phyloP scores from a whole-genome alignment of 1,139 yeast species.

The Pichia sp. region DNA sequence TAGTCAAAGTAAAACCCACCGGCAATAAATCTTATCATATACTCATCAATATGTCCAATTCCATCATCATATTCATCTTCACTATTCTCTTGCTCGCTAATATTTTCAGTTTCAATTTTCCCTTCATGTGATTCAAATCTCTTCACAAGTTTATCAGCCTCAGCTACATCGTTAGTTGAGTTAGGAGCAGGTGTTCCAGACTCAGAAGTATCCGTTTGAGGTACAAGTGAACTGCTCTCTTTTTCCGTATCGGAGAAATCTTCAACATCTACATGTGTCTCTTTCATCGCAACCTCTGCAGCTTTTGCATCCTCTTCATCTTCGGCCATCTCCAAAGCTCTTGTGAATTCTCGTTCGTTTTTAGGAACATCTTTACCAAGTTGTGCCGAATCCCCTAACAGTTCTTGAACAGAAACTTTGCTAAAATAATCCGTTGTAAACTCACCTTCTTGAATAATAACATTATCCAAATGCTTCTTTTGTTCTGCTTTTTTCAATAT shows the following conservation, averaged over 20 bases:
- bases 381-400: slow-evolving; percentile 44
- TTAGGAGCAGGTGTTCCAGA: slow-evolving; percentile 7
- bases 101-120: slow-evolving; percentile 1
- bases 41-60: slow-evolving; percentile 89
- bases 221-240: slow-evolving; percentile 1
- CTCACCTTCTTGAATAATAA: slow-evolving; percentile 96
- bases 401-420: slow-evolving; percentile 79
- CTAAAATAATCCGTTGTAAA: slow-evolving; percentile 96
- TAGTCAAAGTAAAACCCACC: slow-evolving; percentile 60
- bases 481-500: slow-evolving; percentile 92
- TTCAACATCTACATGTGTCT: slow-evolving; percentile 74
- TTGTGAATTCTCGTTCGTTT: slow-evolving; percentile 43
- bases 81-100: slow-evolving; percentile 9
- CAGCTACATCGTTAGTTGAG: slow-evolving; percentile 18
- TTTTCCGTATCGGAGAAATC: slow-evolving; percentile 56
- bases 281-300: slow-evolving; percentile 82
- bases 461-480: slow-evolving; percentile 89
- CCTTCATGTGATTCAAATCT: slow-evolving; percentile 15
- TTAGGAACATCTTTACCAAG: slow-evolving; percentile 24
- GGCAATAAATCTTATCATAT: slow-evolving; percentile 87
- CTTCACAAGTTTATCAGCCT: slow-evolving; percentile 18
- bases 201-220: not conserved
- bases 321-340: slow-evolving; percentile 83
- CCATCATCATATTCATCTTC: slow-evolving; percentile 62
- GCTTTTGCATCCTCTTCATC: slow-evolving; percentile 95